Base-by-base conservation (phyloP, 129 eudicot species). In the Escallonia herrerae region DNA sequence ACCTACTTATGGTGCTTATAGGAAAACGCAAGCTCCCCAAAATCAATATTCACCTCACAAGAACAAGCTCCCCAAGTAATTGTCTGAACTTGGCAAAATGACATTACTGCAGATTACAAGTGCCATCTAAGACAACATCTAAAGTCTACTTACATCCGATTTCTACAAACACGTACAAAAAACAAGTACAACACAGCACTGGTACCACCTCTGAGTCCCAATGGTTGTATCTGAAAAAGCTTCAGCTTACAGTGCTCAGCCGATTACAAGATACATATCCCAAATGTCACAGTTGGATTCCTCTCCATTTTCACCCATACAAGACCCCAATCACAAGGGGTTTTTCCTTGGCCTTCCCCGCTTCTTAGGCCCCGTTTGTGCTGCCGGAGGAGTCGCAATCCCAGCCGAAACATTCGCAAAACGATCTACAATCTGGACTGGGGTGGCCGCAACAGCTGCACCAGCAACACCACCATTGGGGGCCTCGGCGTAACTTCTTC, bases 331-430 rank as follows among this genome's bases (percentile, higher is more conserved):
- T 22, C 40, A 60, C 33, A 22, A 22, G 2, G 38, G 64, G 62
- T 75, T 82, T 76, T 88, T 88, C 70, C 83, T 79, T 3, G 96
- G 96, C 75, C 96, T 83, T 6, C 96, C 96, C 73, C 93, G 74
- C 76, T 78, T 89, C 74, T 64, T 82, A 22, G 33, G 0, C 14
- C 70, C 81, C 56, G 81, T 43, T 13, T 64, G 48, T 14, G 60
- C 69, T 22, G 33, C 33, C 33, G 33, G 33, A 22, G 33, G 33
- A 5, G 63, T 55, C 40, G 59, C 67, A 11, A 41, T 68, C 42
- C 33, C 65, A 3, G 44, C 38, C 11, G 38, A 41, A 43, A 61
- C 56, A 41, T 75, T 49, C 13, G 67, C 66, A 40, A 62, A 72
- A 57, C 15, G 65, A 48, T 63, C 81, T 55, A 65, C 83, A 38